phyloP scores from a whole-genome alignment of 2,329 filamentous ascomycete species.

The Metarhizium rileyi region DNA sequence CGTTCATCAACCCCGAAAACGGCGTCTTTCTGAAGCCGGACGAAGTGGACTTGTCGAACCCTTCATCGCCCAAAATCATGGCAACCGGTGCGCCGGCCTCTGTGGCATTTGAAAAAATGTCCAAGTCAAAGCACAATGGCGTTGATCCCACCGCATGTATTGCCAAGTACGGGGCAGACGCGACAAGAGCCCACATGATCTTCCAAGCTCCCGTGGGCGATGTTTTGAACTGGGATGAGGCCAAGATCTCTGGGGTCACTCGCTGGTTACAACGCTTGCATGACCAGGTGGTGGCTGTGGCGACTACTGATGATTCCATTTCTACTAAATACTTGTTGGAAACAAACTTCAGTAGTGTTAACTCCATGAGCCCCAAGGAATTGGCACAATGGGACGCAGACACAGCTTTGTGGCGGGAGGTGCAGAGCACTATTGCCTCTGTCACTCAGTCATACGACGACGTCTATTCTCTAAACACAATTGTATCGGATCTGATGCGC shows the following conservation, averaged over 20 bases:
- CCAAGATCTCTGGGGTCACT: constrained; percentile 70
- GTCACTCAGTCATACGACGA: constrained; percentile 60
- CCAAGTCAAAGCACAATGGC: constrained; percentile 88
- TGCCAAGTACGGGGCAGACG: constrained; percentile 67
- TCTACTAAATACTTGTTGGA: constrained; percentile 28
- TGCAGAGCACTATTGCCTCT: constrained; percentile 57
- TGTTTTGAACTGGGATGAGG: constrained; percentile 78
- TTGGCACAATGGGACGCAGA: constrained; percentile 36
- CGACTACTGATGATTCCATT: constrained; percentile 7
- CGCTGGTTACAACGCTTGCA: constrained; percentile 67
- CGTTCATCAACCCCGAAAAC: constrained; percentile 63
- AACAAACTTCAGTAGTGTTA: constrained; percentile 19
- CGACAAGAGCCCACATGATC: constrained; percentile 75
- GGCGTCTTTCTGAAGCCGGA: constrained; percentile 68
- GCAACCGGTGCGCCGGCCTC: constrained; percentile 48
- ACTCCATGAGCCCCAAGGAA: constrained; percentile 20
- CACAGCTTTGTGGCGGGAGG: constrained; percentile 48
- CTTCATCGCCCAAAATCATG: constrained; percentile 48
- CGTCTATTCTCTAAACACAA: constrained; percentile 71
- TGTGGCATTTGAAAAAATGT: constrained; percentile 82
- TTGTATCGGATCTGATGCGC: constrained; percentile 73
- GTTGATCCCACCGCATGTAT: constrained; percentile 72
- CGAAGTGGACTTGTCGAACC: constrained; percentile 57
- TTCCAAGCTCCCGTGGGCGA: constrained; percentile 82
- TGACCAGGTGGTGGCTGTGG: constrained; percentile 37